Base-by-base conservation (phyloP, 2,329 filamentous ascomycete species). In the Mollisiaceae sp. region DNA sequence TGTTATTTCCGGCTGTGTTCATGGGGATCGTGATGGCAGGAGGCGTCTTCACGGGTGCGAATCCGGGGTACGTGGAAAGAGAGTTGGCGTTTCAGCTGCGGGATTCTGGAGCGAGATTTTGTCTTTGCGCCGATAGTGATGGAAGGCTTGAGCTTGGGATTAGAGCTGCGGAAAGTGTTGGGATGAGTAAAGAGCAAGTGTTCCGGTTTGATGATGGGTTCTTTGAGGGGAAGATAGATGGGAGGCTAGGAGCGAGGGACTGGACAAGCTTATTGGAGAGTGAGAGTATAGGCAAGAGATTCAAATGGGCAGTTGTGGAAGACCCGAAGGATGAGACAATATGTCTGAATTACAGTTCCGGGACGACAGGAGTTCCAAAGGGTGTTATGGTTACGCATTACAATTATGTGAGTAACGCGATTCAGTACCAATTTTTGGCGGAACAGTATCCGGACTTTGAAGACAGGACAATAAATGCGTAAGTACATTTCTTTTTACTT, bases 341-440 rank as follows among this genome's bases (percentile, higher is more conserved):
- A 89, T 70, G 89, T 87, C 84, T 96, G 67, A 95, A 96, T 77
- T 96, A 94, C 78, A 91, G 87, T 69, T 89, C 86, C 15, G 90
- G 92, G 4, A 96, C 93, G 0, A 96, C 93, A 0, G 92, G 93
- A 8, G 83, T 93, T 4, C 91, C 92, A 11, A 96, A 96, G 76
- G 93, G 93, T 12, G 92, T 95, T 15, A 91, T 91, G 85, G 83
- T 74, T 20, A 70, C 71, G 1, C 72, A 74, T 63, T 67, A 64
- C 24, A 65, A 66, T 15, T 74, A 72, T 56, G 65, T 75, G 39
- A 67, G 68, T 39, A 67, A 62, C 58, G 50, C 60, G 11, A 63
- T 64, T 38, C 89, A 91, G 77, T 77, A 82, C 41, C 76, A 76
- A 1, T 74, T 79, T 32, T 78, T 84, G 5, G 88, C 91, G 57